A percentile compares a stretch with the other conserved stretches of the same genome.
Evolutionary conservation across 2,329 filamentous ascomycete genomes (phyloP).

Genomic region (Fonsecaea multimorphosa): DNA sequence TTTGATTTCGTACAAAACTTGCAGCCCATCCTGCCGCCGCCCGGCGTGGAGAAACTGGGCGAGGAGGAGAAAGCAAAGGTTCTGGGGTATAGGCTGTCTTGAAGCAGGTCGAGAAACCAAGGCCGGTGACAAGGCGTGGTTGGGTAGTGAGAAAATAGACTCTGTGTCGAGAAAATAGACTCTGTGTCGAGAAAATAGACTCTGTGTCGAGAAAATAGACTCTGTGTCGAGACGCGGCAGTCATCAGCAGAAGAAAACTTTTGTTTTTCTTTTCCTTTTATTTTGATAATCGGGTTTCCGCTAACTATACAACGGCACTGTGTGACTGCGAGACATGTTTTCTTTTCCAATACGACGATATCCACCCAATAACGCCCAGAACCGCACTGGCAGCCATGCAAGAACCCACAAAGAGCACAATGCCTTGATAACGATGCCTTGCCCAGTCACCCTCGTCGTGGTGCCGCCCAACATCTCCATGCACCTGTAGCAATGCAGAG

Average conservation of each 20-base stretch:
- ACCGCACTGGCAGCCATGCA: constrained; percentile 28
- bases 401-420: constrained; percentile 25
- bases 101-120: not conserved
- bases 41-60: constrained; percentile 10
- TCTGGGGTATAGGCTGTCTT: constrained; percentile 13
- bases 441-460: not conserved
- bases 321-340: not conserved
- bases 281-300: not conserved
- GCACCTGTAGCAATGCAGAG: constrained; percentile 44
- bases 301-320: not conserved
- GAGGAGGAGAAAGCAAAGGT: constrained; percentile 23
- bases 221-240: too few relatives aligned
- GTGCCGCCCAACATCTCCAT: not conserved
- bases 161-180: not conserved
- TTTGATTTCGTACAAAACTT: constrained; percentile 28
- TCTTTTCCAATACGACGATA: constrained; percentile 1
- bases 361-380: constrained; percentile 12
- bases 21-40: constrained; percentile 24
- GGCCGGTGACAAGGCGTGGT: not conserved
- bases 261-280: too few relatives aligned
- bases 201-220: not conserved
- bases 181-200: not conserved
- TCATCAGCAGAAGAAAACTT: too few relatives aligned
- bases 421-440: not conserved
- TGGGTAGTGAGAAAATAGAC: not conserved